Evolutionary conservation across 306 rosid species (phyloP).

Genomic region (Acacia acuminata): DNA sequence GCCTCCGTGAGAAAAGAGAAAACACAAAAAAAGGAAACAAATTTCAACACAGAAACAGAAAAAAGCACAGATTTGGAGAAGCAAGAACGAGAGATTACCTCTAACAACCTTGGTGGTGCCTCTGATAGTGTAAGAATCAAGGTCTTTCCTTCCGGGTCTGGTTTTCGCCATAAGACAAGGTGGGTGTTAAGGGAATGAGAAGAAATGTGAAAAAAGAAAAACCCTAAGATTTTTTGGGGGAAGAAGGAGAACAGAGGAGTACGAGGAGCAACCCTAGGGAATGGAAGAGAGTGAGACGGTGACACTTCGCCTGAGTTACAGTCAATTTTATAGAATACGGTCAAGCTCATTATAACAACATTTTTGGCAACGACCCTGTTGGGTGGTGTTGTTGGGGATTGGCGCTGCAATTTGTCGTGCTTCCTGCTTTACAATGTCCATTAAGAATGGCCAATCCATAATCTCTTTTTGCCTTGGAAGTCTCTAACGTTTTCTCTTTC

Average conservation of each 20-base stretch:
- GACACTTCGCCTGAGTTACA: constrained; percentile 41
- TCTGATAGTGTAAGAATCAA: constrained; percentile 67
- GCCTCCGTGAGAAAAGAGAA: background rate
- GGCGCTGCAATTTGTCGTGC: background rate
- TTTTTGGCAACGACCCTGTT: background rate
- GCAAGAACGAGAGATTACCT: constrained; percentile 41
- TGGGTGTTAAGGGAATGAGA: background rate
- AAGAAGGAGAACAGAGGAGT: background rate
- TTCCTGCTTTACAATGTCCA: background rate
- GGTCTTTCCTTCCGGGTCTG: constrained; percentile 61
- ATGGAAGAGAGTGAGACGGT: constrained; percentile 7
- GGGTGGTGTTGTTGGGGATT: background rate
- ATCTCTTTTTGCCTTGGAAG: background rate
- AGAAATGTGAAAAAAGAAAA: constrained; percentile 15
- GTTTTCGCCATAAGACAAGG: constrained; percentile 66
- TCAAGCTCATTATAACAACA: constrained; percentile 22
- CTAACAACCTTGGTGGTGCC: constrained; percentile 77
- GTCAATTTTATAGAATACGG: constrained; percentile 22
- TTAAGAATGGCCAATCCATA: background rate
- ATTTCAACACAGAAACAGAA: constrained; percentile 13
- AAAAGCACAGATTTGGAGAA: background rate
- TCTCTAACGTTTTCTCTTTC: background rate
- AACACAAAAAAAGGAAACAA: background rate
- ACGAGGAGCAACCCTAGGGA: constrained; percentile 32
- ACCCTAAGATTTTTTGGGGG: constrained; percentile 24